phyloP scores from a whole-genome alignment of 257 asterid genomes.

The Nicotiana obtusifolia region DNA sequence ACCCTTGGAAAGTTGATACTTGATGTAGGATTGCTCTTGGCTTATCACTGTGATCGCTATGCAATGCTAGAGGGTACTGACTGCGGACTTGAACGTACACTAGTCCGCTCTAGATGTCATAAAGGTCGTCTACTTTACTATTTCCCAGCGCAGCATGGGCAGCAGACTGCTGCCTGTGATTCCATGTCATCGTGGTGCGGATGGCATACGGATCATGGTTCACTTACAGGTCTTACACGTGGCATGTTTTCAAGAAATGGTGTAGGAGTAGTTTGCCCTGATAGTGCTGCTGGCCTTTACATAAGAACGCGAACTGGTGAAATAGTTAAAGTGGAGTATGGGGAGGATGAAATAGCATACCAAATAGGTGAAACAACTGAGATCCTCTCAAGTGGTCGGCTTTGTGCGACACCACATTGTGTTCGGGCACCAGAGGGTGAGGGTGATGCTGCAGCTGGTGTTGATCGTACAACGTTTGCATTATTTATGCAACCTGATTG shows the following conservation, averaged over 20 bases:
- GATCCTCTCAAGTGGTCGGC: conserved; percentile 77
- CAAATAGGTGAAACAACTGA: conserved; percentile 95
- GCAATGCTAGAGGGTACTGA: neutral
- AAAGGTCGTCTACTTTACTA: conserved; percentile 93
- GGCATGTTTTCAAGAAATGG: conserved; percentile 62
- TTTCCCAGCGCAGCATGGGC: conserved; percentile 57
- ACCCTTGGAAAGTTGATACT: conserved; percentile 80
- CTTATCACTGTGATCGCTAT: conserved; percentile 75
- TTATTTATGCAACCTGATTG: conserved; percentile 96
- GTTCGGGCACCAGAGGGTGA: conserved; percentile 77
- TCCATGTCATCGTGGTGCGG: conserved; percentile 91
- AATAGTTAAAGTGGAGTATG: conserved; percentile 79
- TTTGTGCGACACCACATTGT: conserved; percentile 95
- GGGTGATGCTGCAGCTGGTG: conserved; percentile 55
- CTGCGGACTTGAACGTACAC: conserved; percentile 30
- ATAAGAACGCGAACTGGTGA: conserved; percentile 77
- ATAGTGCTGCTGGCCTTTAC: conserved; percentile 79
- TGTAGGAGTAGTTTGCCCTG: conserved; percentile 66
- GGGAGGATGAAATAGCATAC: conserved; percentile 84
- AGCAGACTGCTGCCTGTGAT: conserved; percentile 31
- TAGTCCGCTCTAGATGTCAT: conserved; percentile 74
- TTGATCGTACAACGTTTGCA: conserved; percentile 90
- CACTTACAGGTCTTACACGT: conserved; percentile 88
- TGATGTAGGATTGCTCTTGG: conserved; percentile 88
- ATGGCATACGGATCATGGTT: conserved; percentile 97